Base-by-base conservation (phyloP, 805 yeast genomes). In the Jamesozyma hellenica region DNA sequence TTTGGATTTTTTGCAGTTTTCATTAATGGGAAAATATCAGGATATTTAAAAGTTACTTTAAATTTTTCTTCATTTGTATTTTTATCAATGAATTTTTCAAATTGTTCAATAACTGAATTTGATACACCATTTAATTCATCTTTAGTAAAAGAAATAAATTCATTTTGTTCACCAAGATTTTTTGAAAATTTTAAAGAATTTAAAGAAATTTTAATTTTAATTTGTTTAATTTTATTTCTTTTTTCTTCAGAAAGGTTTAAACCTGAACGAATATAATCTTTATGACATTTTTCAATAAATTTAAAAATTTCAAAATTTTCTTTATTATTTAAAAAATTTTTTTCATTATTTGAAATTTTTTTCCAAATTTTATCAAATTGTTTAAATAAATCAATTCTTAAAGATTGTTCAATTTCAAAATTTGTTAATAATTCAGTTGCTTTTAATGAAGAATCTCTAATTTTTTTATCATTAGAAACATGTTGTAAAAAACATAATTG, bases 21-120 rank as follows among this genome's bases (percentile, higher is more conserved):
- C 58, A 82, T 60, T n/a, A 81, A 80, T 2, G 94, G 94, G 45
- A 79, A 65, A 35, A 80, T 59, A 54, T 84, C 94, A 1, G 94
- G 92, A 52, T 81, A 82, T 58, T 85, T 83, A 65, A 74, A 82
- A 2, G 92, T 80, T 68, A 85, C 80, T 53, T 79, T 79, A 48
- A 58, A 66, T 47, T 58, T 62, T 44, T 56, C 58, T 14, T 62
- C 68, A 17, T 66, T 74, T 16, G 64, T 70, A 10, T 60, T 62
- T 28, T 63, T 62, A 18, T 66, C 63, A n/a, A 18, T 33, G 28
- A 46, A 37, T 41, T 60, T 62, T 39, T 71, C 80, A 51, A 77
- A 79, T 52, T 72, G 81, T 15, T 68, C 69, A 47, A 82, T 49
- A 2, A 74, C 74, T 42, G 74, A 75, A 30, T 70, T 68, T 2